Evolutionary conservation across 2,329 filamentous ascomycete species (phyloP).

Genomic region (Cryphonectria parasitica): DNA sequence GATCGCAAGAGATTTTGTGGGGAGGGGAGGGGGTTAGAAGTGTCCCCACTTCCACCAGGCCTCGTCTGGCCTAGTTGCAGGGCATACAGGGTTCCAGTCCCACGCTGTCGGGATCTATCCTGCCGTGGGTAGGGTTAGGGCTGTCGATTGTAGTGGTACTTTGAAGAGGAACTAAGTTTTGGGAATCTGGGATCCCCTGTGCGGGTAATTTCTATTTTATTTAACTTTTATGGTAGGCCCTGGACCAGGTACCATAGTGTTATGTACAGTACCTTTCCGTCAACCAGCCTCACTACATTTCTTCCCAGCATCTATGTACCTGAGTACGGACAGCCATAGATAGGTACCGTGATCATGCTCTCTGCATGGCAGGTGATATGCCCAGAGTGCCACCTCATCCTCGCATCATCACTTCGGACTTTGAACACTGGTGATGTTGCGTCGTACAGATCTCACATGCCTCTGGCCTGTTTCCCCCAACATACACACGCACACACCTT

Average conservation of each 20-base stretch:
- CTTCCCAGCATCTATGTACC: neutral
- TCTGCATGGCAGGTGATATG: neutral
- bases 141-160: neutral
- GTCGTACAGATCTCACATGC: constrained; percentile 8
- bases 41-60: neutral
- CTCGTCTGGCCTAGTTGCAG: neutral
- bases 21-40: neutral
- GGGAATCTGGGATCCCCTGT: neutral
- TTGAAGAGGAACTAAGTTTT: neutral
- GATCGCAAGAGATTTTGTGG: constrained; percentile 4
- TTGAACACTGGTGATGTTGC: too few species aligned
- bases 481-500: too few species aligned
- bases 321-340: too few species aligned
- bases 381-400: neutral
- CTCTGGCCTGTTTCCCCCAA: neutral
- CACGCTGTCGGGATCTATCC: constrained; percentile 8
- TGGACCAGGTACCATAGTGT: neutral
- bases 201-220: neutral
- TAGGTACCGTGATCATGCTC: neutral
- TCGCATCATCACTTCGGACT: constrained; percentile 6
- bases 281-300: too few species aligned
- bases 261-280: too few species aligned
- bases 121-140: constrained; percentile 3
- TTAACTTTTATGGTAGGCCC: neutral
- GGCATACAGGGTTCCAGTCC: neutral